Conservation (phyloP, 2,329 filamentous ascomycete genomes). For the Hymenoscyphus albidus region DNA sequence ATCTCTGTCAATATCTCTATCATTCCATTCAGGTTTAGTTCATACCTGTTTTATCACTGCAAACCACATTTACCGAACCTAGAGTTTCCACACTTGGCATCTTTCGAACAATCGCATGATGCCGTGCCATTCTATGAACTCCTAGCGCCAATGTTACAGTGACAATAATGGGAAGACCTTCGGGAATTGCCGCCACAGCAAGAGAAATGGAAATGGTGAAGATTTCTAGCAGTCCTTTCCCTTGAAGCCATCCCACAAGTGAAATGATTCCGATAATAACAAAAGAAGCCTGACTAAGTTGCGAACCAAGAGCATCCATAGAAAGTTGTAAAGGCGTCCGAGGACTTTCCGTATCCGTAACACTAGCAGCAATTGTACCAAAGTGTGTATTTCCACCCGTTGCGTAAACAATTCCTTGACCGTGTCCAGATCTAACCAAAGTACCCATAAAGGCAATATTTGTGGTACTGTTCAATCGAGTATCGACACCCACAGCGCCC, state of each 20-base stretch:
- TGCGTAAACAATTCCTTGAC: slow-evolving; percentile 94
- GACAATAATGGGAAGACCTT: slow-evolving; percentile 95
- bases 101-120: slow-evolving; percentile 90
- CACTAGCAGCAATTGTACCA: slow-evolving; percentile 88
- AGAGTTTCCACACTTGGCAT: slow-evolving; percentile 97
- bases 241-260: slow-evolving; percentile 82
- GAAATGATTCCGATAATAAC: slow-evolving; percentile 92
- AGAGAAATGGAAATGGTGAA: slow-evolving; percentile 97
- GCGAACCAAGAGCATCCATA: slow-evolving; percentile 96
- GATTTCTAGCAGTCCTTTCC: slow-evolving; percentile 85
- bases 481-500: slow-evolving; percentile 58
- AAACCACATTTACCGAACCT: slow-evolving; percentile 99
- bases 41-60: slow-evolving; percentile 90
- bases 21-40: slow-evolving; percentile 2
- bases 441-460: slow-evolving; percentile 99
- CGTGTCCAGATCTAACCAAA: slow-evolving; percentile 88
- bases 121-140: slow-evolving; percentile 91
- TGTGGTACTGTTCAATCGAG: slow-evolving; percentile 68
- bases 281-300: slow-evolving; percentile 95
- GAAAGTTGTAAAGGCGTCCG: slow-evolving; percentile 89
- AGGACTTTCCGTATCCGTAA: slow-evolving; percentile 93
- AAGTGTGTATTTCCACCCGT: slow-evolving; percentile 94
- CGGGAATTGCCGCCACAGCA: slow-evolving; percentile 92
- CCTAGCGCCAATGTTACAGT: slow-evolving; percentile 94
- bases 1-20: slow-evolving; percentile 23